Base-by-base conservation (phyloP, 257 asterid genomes). In the Lantana camara region DNA sequence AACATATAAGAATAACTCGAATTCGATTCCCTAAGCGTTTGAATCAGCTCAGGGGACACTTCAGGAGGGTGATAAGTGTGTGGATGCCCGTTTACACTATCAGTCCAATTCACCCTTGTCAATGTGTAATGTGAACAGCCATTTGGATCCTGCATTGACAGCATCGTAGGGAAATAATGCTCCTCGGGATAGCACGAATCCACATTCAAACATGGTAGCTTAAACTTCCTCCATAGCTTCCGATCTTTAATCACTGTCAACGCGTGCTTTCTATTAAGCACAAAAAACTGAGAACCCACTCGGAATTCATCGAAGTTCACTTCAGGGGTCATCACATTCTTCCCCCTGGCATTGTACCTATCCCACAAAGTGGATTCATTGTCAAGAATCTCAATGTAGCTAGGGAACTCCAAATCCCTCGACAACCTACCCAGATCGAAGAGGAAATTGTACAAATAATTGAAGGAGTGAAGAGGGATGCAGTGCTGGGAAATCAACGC, bases 71-170 rank as follows among this genome's bases (percentile, higher is more conserved):
- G 63, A 75, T 88, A 85, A 23, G 91, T 88, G 67, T 79, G 91
- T 5, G 96, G 96, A 66, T 88, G 96, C 4, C 96, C 96, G 56
- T 79, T 68, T 9, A 83, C 85, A 7, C 76, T 64, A 27, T 77
- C 85, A 0, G 87, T 88, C 96, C 95, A 88, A 73, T 88, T 88
- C 27, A 88, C 95, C 66, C 85, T 69, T 14, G 95, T 88, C 67
- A 85, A 62, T 57, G 91, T 83, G 48, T 69, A 82, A 3, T 46
- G 55, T 1, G 84, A 63, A 42, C 90, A 82, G 14, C 90, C 85
- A 4, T 79, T 68, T 1, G 77, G 76, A 80, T 85, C 94, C 63
- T 52, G 73, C 95, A 85, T 85, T 20, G 94, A 79, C 47, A 88
- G 42, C 54, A 88, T 69, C 0, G 96, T 88, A 14, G 96, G 96